phyloP scores from a whole-genome alignment of 2,329 filamentous ascomycete species.

The Fusarium sublunatum region DNA sequence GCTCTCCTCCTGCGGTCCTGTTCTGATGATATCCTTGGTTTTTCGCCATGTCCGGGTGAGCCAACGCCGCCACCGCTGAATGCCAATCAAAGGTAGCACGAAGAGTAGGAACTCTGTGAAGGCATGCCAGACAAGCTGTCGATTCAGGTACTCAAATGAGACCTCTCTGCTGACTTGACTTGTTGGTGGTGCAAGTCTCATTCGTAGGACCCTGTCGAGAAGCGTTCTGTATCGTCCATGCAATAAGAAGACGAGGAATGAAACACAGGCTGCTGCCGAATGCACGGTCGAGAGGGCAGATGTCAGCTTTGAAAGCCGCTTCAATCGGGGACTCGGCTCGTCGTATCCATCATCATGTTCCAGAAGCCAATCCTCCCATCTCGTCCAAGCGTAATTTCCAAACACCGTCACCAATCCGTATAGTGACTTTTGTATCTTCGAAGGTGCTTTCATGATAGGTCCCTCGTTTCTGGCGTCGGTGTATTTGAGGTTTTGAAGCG shows the following conservation, averaged over 20 bases:
- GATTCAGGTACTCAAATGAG: conserved; percentile 96
- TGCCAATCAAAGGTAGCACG: conserved; percentile 93
- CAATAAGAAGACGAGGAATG: conserved; percentile 90
- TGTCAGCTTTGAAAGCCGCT: conserved; percentile 75
- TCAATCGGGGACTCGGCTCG: conserved; percentile 62
- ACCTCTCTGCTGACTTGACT: conserved; percentile 90
- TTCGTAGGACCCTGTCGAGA: conserved; percentile 83
- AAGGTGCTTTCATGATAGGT: conserved; percentile 74
- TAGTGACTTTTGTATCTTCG: conserved; percentile 82
- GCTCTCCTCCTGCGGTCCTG: conserved; percentile 59
- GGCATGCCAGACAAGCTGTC: conserved; percentile 99
- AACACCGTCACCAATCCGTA: conserved; percentile 90
- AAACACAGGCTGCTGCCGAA: conserved; percentile 82
- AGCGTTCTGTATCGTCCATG: conserved; percentile 93
- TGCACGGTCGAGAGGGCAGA: conserved; percentile 77
- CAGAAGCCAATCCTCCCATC: conserved; percentile 89
- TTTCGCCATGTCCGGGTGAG: conserved; percentile 87
- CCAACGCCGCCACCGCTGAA: conserved; percentile 92
- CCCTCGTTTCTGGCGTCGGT: conserved; percentile 80
- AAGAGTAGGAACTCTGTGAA: conserved; percentile 99
- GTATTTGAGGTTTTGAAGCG: conserved; percentile 90
- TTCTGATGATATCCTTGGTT: conserved; percentile 72
- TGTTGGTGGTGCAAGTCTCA: conserved; percentile 86
- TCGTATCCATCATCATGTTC: conserved; percentile 81
- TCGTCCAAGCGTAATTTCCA: conserved; percentile 89